Base-by-base conservation (phyloP, 352 stramenopile genomes). In the Blastocystis sp. region DNA sequence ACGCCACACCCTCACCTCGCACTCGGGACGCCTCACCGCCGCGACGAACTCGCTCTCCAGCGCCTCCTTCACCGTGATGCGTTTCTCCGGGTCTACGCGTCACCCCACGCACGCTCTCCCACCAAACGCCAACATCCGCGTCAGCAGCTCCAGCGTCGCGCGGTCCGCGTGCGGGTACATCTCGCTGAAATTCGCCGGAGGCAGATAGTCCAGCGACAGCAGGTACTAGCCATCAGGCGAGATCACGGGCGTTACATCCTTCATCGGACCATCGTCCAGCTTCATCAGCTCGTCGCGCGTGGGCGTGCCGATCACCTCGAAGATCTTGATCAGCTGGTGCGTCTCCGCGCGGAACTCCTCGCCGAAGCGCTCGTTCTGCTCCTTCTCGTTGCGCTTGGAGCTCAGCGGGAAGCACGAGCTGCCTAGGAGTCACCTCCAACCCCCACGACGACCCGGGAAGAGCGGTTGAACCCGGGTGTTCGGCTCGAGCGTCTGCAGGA, bases 61-160 rank as follows among this genome's bases (percentile, higher is more conserved):
- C 66, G 97, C 96, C 85, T 98, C 94, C 70, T 97, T 92, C n/a
- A 99, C 96, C n/a, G 95, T 97, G 76, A 98, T 97, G 66, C 97
- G 95, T 91, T 97, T 95, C 62, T 95, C 93, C 37, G 98, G 96
- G 91, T 99, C 96, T 89, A 77, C 3, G 24, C 66, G 19, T 76
- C 63, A 89, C n/a, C 10, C 37, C 37, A 9, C n/a, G 12, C 26
- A 19, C 4, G 4, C 67, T 2, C 29, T 21, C 65, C 26, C 33
- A 89, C 79, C 66, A 90, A 97, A 97, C 63, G 94, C 91, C 10
- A 97, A 92, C 95, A 97, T 96, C 41, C 93, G 93, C 24, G 80
- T 74, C 31, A 97, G 90, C 55, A 97, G 91, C 90, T 97, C 94
- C 33, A 97, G 71, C 35, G 94, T 94, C 61, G 95, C 93, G 0